phyloP scores from a whole-genome alignment of 2,329 filamentous ascomycete species.

The Alternaria gansuensis region DNA sequence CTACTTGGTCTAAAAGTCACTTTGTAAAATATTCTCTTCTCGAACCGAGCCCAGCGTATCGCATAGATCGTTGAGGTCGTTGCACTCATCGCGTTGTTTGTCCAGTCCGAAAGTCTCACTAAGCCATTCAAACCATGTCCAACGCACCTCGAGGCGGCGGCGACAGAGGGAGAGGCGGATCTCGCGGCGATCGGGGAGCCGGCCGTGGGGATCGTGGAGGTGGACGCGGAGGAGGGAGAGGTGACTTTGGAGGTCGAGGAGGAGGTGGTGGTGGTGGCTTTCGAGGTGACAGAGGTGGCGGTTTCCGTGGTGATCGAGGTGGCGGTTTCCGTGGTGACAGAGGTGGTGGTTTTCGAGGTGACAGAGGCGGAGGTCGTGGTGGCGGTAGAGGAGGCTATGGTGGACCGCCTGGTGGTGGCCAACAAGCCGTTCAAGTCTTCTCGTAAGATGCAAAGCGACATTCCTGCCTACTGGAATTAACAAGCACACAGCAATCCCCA shows the following conservation, averaged over 20 bases:
- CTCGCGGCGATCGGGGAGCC: conserved; percentile 6
- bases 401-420: conserved; percentile 9
- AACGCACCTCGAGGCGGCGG: conserved; percentile 18
- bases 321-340: conserved; percentile 2
- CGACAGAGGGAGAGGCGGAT: conserved; percentile 10
- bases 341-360: conserved; percentile 8
- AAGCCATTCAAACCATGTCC: conserved; percentile 16
- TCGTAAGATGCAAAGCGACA: conserved; percentile 11
- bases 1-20: not conserved
- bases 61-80: not conserved
- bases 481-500: conserved; percentile 18
- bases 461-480: conserved; percentile 1
- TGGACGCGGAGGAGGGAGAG: conserved; percentile 7
- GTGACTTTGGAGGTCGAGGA: not conserved
- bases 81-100: not conserved
- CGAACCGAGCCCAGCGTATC: not conserved
- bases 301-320: not conserved
- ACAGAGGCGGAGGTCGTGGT: conserved; percentile 11
- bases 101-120: conserved; percentile 15
- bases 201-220: conserved; percentile 9
- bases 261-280: not conserved
- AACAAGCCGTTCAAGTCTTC: conserved; percentile 21
- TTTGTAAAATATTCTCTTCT: not conserved
- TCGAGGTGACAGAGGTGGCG: not conserved
- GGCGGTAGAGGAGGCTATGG: conserved; percentile 4